These are phyloP conservation scores for Moesziomyces parantarcticus DNA, from an alignment of 1,284 basidiomycete genomes.

Conservation along the genomic window DNA sequence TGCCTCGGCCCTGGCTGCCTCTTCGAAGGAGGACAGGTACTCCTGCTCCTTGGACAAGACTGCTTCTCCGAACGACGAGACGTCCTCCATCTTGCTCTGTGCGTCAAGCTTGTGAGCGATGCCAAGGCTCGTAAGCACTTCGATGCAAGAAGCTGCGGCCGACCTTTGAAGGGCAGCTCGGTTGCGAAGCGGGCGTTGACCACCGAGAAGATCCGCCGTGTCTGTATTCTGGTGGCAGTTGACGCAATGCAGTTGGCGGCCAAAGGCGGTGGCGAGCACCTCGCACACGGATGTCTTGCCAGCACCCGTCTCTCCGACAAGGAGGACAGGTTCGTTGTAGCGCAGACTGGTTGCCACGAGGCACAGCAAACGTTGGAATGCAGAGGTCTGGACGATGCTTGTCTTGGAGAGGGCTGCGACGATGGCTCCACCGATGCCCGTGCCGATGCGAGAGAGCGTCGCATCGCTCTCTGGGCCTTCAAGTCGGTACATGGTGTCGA, in stretches of 20 bases:
- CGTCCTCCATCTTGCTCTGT: slow-evolving; percentile 36
- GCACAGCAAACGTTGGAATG: slow-evolving; percentile 89
- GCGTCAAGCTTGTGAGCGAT: slow-evolving; percentile 20
- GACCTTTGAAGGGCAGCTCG: slow-evolving; percentile 71
- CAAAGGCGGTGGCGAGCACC: slow-evolving; percentile 79
- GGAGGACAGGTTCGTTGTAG: slow-evolving; percentile 92
- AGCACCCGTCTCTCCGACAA: slow-evolving; percentile 98
- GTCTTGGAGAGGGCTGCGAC: slow-evolving; percentile 69
- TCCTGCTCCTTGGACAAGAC: slow-evolving; percentile 20
- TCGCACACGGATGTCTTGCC: slow-evolving; percentile 99
- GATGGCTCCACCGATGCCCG: slow-evolving; percentile 29
- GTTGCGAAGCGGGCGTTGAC: slow-evolving; percentile 91
- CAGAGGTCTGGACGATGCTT: slow-evolving; percentile 84
- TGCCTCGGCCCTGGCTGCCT: slow-evolving; percentile 10
- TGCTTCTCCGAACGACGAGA: slow-evolving; percentile 29
- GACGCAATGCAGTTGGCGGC: slow-evolving; percentile 78
- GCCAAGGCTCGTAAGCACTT: slow-evolving; percentile 44
- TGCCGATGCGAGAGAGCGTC: slow-evolving; percentile 52
- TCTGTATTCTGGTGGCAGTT: slow-evolving; percentile 99
- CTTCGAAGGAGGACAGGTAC: slow-evolving; percentile 9
- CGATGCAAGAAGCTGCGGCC: slow-evolving; percentile 63
- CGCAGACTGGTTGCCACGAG: slow-evolving; percentile 84
- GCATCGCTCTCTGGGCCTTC: slow-evolving; percentile 67
- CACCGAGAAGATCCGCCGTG: slow-evolving; percentile 94
- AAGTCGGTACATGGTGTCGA: slow-evolving; percentile 72